These are phyloP conservation scores for Vanrija humicola DNA, from an alignment of 1,284 basidiomycete genomes.

Conservation along the genomic window DNA sequence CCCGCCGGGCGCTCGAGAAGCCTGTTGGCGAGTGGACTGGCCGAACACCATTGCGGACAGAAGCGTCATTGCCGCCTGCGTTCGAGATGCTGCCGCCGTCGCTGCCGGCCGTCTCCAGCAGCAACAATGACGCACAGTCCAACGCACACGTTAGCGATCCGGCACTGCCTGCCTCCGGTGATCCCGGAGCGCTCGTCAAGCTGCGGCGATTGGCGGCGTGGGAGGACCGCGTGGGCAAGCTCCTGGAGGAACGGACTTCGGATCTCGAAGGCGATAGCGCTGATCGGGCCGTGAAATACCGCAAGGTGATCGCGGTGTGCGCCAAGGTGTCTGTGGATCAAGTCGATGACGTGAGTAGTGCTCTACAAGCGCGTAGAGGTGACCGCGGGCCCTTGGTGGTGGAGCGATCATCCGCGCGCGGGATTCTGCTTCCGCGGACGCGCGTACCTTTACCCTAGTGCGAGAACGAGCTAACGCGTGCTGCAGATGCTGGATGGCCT, in stretches of 20 bases:
- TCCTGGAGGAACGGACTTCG: constrained; percentile 66
- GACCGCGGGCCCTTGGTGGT: too few relatives aligned
- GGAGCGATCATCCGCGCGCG: too few relatives aligned
- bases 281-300: constrained; percentile 82
- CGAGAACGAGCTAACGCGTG: not conserved
- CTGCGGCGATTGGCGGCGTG: constrained; percentile 72
- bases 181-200: constrained; percentile 59
- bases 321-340: constrained; percentile 81
- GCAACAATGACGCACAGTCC: not conserved
- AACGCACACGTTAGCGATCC: not conserved
- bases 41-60: constrained; percentile 53
- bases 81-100: constrained; percentile 33
- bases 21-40: constrained; percentile 72
- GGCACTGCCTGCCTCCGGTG: constrained; percentile 55
- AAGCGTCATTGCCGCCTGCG: constrained; percentile 53
- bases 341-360: constrained; percentile 73
- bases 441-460: constrained; percentile 3
- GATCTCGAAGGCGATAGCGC: constrained; percentile 72
- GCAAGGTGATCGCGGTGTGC: constrained; percentile 84
- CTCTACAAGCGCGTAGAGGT: not conserved
- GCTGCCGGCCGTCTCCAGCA: constrained; percentile 51
- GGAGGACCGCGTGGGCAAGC: constrained; percentile 70
- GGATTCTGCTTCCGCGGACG: too few relatives aligned
- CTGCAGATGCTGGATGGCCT: constrained; percentile 79
- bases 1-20: constrained; percentile 64